phyloP scores from a whole-genome alignment of 2,329 filamentous ascomycete genomes.

The Hymenoscyphus fructigenus region DNA sequence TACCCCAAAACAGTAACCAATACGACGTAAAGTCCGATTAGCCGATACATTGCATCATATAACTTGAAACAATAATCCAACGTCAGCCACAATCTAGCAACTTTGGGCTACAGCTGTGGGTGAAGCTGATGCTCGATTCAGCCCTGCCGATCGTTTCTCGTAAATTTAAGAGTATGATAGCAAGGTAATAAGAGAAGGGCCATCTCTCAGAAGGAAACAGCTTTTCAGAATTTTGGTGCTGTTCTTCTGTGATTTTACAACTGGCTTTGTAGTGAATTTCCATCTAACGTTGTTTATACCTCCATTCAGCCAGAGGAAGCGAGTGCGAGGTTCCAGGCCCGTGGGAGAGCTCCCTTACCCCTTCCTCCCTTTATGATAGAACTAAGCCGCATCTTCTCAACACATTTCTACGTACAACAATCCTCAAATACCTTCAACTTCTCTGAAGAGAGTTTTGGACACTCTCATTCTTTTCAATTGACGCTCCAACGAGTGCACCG shows the following conservation, averaged over 20 bases:
- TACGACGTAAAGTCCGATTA: background rate
- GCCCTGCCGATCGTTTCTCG: background rate
- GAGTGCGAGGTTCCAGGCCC: background rate
- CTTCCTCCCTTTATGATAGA: background rate
- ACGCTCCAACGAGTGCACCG: background rate
- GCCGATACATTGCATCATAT: background rate
- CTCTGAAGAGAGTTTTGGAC: constrained; percentile 1
- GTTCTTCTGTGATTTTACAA: background rate
- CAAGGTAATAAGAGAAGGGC: background rate
- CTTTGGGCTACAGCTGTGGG: background rate
- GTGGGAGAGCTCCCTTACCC: background rate
- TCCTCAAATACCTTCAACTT: background rate
- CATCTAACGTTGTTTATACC: background rate
- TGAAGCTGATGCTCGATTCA: background rate
- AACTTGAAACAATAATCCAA: background rate
- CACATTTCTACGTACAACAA: background rate
- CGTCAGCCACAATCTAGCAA: background rate
- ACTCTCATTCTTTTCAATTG: constrained; percentile 3
- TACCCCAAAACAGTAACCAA: background rate
- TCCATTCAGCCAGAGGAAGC: background rate
- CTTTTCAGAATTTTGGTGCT: background rate
- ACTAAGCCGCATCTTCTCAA: background rate
- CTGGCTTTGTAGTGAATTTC: too few relatives aligned
- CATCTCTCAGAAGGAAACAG: background rate
- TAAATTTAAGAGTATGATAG: background rate